Evolutionary conservation across 768 basidiomycete genomes (phyloP).

Genomic region (Hortiboletus flavorubellus): DNA sequence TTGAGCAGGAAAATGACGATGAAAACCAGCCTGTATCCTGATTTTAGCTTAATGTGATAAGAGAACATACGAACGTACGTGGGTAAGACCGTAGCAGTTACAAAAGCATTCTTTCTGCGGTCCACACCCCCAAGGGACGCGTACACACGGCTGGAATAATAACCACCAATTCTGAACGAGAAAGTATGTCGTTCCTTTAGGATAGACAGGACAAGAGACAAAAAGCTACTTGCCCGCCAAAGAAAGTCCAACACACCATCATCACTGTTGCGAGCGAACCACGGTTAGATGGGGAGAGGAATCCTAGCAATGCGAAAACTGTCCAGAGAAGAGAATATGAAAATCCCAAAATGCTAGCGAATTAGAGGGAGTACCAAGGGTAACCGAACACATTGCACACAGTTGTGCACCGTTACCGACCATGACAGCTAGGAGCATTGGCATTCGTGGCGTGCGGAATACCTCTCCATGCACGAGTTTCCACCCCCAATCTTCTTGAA

Average conservation of each 20-base stretch:
- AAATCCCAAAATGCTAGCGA: neutral
- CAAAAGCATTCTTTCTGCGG: slow-evolving; percentile 75
- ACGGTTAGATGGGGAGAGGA: slow-evolving; percentile 93
- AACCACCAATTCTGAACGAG: slow-evolving; percentile 71
- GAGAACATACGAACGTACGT: slow-evolving; percentile 48
- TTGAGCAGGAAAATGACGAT: slow-evolving; percentile 85
- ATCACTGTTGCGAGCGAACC: slow-evolving; percentile 79
- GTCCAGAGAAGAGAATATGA: slow-evolving; percentile 4
- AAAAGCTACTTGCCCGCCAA: slow-evolving; percentile 60
- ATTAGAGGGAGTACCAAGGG: slow-evolving; percentile 54
- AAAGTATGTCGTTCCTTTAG: neutral
- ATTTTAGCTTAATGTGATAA: slow-evolving; percentile 6
- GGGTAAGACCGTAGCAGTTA: slow-evolving; percentile 87
- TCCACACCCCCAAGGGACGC: slow-evolving; percentile 68
- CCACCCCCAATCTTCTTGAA: slow-evolving; percentile 99
- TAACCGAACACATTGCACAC: slow-evolving; percentile 85
- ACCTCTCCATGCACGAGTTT: slow-evolving; percentile 97
- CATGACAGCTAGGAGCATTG: slow-evolving; percentile 77
- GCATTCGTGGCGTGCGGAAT: slow-evolving; percentile 77
- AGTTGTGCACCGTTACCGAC: slow-evolving; percentile 66
- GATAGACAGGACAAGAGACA: neutral
- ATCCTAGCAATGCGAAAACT: slow-evolving; percentile 92
- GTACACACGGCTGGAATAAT: slow-evolving; percentile 82
- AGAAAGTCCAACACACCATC: slow-evolving; percentile 83
- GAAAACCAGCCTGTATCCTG: slow-evolving; percentile 65